Base-by-base conservation (phyloP, 2,329 filamentous ascomycete genomes). In the Phialophora expanda region DNA sequence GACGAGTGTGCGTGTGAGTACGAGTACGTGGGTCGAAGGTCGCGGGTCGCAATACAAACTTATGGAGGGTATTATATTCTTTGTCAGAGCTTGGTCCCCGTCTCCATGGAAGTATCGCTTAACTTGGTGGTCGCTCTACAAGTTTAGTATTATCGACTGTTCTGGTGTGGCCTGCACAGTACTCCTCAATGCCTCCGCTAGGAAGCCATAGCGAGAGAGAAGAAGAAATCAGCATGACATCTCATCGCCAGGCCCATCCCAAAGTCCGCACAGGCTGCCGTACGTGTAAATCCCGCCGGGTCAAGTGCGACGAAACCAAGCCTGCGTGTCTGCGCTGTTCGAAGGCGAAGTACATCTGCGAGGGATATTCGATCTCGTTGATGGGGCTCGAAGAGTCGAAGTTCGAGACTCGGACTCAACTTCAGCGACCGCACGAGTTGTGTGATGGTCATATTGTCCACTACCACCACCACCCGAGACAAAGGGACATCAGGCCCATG, bases 301-400 rank as follows among this genome's bases (percentile, higher is more conserved):
- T 79, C 58, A 79, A 79, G 72, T 79, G 77, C 64, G 77, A 77
- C 69, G 77, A 79, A 67, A 75, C 77, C 56, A 76, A 77, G 61
- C 77, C 77, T 34, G 69, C 76, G 26, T 79, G 77, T 66, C 73
- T 65, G 68, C 77, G 77, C 55, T 78, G 76, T 57, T 74, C 71
- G 9, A 64, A n/a, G 14, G 26, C 61, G 6, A 64, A 64, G 38
- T 59, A 24, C 28, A 28, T 64, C 28, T 64, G 61, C 44, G 54
- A 48, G 30, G 61, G 55, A 1, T 64, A 64, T 59, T 58, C 54
- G n/a, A 34, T 59, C 55, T 46, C 34, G 20, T 24, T 64, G 12
- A 24, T 11, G 24, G 44, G 44, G 17, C 3, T 22, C 24, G 50
- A 14, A 3, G 20, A 11, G 6, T 6, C 0, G 22, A 17, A 8